Evolutionary conservation across 2,329 filamentous ascomycete genomes (phyloP), one percentile per base, ranked within the genome.

Genomic region (Xylariomycetidae sp.): DNA sequence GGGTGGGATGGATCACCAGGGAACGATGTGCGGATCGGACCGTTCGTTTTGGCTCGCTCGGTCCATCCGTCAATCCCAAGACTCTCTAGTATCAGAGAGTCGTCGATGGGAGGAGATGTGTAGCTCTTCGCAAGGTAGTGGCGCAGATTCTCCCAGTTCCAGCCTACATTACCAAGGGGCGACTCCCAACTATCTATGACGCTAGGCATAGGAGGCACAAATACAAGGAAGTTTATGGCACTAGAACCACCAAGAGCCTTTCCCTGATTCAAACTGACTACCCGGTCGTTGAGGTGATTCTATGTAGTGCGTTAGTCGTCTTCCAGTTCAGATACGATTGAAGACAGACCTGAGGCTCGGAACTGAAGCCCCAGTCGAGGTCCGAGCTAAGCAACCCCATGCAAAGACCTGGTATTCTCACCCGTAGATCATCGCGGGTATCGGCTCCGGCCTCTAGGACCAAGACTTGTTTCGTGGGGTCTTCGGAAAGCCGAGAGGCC

Each of bases 51-150:
- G 25, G 16, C 27, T n/a, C 13, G 15, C 2, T 27, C n/a, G 8
- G 25, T 10, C 39, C 26, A 37, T 20, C 12, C 29, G 9, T 36
- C 37, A 4, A 47, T 32, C 8, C 35, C 43, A 12, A 42, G 38
- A 2, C 25, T 23, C 25, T 40, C 31, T 10, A 24, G 25, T 4
- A 38, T 13, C 14, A 3, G 10, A 4, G 25, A 17, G 15, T 36
- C 18, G 14, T 25, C 20, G 25, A 25, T 13, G 14, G 26, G 2
- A 19, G 38, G 35, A 19, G 27, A 24, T 4, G 38, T 38, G 18
- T 39, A 42, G 6, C 32, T 29, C 35, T 54, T 58, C 29, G 40
- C 41, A 25, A 53, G 57, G 32, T 57, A 59, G 6, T 44, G 42
- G 4, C 52, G 25, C 6, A 62, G 38, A 3, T 35, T 49, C 10